Evolutionary conservation across 768 basidiomycete species (phyloP).

Genomic region (Tephrocybe sp.): DNA sequence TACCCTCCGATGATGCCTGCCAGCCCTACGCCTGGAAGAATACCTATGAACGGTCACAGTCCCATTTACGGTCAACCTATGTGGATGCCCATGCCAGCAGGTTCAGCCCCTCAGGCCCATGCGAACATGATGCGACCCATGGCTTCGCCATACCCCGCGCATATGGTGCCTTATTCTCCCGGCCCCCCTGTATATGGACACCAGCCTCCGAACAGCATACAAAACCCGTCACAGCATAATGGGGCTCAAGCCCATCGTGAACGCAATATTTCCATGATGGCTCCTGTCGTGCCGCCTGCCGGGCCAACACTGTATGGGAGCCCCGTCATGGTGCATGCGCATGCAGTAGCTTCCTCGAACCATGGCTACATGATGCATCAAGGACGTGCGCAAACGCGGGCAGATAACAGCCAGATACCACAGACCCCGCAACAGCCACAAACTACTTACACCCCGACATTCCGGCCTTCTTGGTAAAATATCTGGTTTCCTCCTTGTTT

Average conservation of each 20-base stretch:
- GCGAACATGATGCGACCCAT: slow-evolving; percentile 56
- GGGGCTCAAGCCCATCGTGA: slow-evolving; percentile 40
- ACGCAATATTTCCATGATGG: slow-evolving; percentile 62
- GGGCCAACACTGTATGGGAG: slow-evolving; percentile 65
- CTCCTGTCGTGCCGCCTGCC: slow-evolving; percentile 71
- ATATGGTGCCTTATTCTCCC: slow-evolving; percentile 65
- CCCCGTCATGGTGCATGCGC: slow-evolving; percentile 70
- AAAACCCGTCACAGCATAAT: slow-evolving; percentile 39
- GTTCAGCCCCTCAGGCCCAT: slow-evolving; percentile 45
- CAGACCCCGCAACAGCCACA: slow-evolving; percentile 36
- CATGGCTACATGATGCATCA: slow-evolving; percentile 49
- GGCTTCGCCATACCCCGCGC: slow-evolving; percentile 63
- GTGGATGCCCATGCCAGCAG: slow-evolving; percentile 61
- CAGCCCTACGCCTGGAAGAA: slow-evolving; percentile 63
- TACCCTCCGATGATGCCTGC: slow-evolving; percentile 60
- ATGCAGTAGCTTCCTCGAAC: slow-evolving; percentile 38
- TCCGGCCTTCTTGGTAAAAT: slow-evolving; percentile 53
- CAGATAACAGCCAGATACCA: slow-evolving; percentile 47
- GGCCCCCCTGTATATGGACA: slow-evolving; percentile 50
- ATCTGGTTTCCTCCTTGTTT: slow-evolving; percentile 23
- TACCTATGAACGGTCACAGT: slow-evolving; percentile 62
- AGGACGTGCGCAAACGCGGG: slow-evolving; percentile 49
- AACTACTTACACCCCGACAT: slow-evolving; percentile 42
- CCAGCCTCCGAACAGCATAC: slow-evolving; percentile 43
- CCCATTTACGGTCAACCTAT: slow-evolving; percentile 61